A percentile compares a stretch with the other conserved stretches of the same genome.
phyloP scores from a whole-genome alignment of 345 rosid genomes.

The Eucalyptus pauciflora region DNA sequence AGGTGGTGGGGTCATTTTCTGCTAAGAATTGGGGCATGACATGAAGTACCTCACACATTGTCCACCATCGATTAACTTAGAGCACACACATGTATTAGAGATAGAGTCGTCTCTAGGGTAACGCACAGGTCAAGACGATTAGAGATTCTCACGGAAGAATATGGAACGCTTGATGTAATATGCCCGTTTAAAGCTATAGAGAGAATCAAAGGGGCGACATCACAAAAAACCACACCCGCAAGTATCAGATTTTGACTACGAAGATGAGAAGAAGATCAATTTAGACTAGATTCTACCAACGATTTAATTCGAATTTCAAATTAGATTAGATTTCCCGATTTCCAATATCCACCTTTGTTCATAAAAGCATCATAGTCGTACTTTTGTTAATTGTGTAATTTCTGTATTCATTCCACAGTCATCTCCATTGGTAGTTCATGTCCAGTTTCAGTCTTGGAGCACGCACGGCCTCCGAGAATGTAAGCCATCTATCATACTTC shows the following conservation, averaged over 20 bases:
- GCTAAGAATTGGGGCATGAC: background rate
- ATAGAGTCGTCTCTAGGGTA: background rate
- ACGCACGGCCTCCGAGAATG: background rate
- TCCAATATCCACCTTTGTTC: rapidly evolving
- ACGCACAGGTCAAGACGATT: background rate
- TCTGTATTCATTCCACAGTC: background rate
- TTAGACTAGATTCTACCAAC: background rate
- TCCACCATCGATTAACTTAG: background rate
- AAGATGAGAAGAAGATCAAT: background rate
- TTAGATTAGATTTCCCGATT: background rate
- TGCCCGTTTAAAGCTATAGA: background rate
- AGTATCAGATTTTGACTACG: background rate
- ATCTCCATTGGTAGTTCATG: background rate
- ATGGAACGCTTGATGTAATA: background rate
- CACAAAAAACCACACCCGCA: background rate
- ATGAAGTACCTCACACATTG: background rate
- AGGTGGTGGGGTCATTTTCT: background rate
- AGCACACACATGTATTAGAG: background rate
- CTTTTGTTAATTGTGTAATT: background rate
- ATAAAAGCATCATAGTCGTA: background rate
- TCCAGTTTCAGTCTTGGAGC: background rate
- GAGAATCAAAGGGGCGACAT: background rate
- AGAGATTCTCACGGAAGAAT: background rate
- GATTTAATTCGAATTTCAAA: background rate
- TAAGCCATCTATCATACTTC: background rate